Base-by-base conservation (phyloP, 768 basidiomycete species). In the Scleroderma bovista region DNA sequence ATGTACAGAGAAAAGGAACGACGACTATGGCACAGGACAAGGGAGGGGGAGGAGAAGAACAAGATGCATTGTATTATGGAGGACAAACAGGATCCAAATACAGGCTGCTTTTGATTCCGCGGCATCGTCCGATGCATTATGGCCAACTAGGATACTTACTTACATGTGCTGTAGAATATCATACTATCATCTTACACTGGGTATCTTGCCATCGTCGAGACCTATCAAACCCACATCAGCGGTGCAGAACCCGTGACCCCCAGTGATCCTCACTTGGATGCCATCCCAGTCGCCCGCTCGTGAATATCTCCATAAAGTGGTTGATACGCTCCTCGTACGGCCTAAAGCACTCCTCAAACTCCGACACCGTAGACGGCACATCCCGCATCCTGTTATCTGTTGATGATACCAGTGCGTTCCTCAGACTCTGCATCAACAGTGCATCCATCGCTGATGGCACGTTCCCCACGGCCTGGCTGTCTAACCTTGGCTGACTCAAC, bases 261-360 rank as follows among this genome's bases (percentile, higher is more conserved):
- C 32, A 46, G 44, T 10, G 9, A 22, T 23, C 45, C 60, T 46
- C 16, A 68, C 65, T 58, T 16, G 55, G 40, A 42, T 59, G 62
- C 64, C 62, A 66, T 12, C 65, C 67, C 5, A 68, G 53, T 33
- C 50, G 49, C 11, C 65, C 65, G 15, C 41, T 46, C 12, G 59
- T 47, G 19, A 59, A 56, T 34, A 47, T 53, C 34, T 49, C 8
- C 44, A 68, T 44, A 15, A 66, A 67, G 0, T 17, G 16, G 1
- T 51, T 45, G 8, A 68, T 65, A 47, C 55, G 54, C 6, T 44
- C 39, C 40, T 65, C 54, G 36, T 61, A 49, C 0, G 16, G 24
- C 20, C 39, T 31, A 29, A 68, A 66, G 46, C 33, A 46, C 13
- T 22, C 48, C 15, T 50, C 17, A 33, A 66, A 67, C 17, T 66